phyloP scores from a whole-genome alignment of 768 basidiomycete genomes.

The Boletus coccyginus region DNA sequence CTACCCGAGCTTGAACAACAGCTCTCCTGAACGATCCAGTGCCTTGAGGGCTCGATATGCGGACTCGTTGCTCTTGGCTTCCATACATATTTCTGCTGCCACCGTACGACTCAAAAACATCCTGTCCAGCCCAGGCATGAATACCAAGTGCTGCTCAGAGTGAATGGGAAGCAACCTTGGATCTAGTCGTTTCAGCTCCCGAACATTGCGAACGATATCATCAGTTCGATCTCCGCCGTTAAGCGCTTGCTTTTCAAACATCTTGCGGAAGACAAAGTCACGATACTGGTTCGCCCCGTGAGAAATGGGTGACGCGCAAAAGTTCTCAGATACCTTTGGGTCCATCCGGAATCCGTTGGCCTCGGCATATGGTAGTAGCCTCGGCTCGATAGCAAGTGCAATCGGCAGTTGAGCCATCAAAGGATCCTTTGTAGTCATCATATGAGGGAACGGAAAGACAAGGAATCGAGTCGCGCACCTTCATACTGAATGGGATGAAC shows the following conservation, averaged over 20 bases:
- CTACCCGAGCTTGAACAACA: constrained; percentile 70
- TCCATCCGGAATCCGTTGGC: constrained; percentile 79
- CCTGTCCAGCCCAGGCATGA: constrained; percentile 34
- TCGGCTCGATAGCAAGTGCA: constrained; percentile 73
- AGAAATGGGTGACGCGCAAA: constrained; percentile 7
- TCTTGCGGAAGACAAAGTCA: constrained; percentile 84
- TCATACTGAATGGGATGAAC: constrained; percentile 78
- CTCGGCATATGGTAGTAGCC: constrained; percentile 66
- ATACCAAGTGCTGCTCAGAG: background rate
- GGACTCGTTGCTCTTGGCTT: constrained; percentile 65
- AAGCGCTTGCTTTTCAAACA: constrained; percentile 61
- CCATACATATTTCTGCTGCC: constrained; percentile 83
- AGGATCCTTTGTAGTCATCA: constrained; percentile 51
- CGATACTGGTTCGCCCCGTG: constrained; percentile 52
- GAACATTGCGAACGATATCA: constrained; percentile 68
- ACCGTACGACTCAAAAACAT: constrained; percentile 84
- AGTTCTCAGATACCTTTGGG: constrained; percentile 49
- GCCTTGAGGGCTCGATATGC: constrained; percentile 68
- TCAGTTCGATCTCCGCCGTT: constrained; percentile 52
- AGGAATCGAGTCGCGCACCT: constrained; percentile 39
- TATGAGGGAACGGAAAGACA: constrained; percentile 3
- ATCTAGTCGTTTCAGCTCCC: constrained; percentile 69
- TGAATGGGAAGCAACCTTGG: constrained; percentile 45
- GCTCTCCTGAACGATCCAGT: constrained; percentile 59
- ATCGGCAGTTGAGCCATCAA: constrained; percentile 77